phyloP scores from a whole-genome alignment of 2,329 filamentous ascomycete genomes.

The Lasiodiplodia gonubiensis region DNA sequence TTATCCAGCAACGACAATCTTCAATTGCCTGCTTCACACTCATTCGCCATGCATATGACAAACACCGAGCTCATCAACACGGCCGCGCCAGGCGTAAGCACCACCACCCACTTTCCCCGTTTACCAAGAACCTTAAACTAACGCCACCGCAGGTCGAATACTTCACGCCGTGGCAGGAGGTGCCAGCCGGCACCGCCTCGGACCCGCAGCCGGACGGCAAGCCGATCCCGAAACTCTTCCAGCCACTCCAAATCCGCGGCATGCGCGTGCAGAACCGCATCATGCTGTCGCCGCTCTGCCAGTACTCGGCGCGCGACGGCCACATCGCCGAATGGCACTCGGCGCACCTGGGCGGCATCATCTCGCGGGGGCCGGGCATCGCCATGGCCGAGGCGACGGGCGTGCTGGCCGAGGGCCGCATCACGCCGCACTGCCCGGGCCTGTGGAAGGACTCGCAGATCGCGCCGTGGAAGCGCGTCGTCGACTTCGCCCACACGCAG shows the following conservation, averaged over 20 bases:
- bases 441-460: slow-evolving; percentile 87
- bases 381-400: slow-evolving; percentile 79
- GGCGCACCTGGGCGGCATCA: slow-evolving; percentile 79
- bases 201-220: slow-evolving; percentile 50
- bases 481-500: slow-evolving; percentile 82
- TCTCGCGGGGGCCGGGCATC: slow-evolving; percentile 75
- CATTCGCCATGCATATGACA: background rate
- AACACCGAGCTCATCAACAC: slow-evolving; percentile 9
- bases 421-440: slow-evolving; percentile 79
- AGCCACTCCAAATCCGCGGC: slow-evolving; percentile 62
- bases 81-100: slow-evolving; percentile 4
- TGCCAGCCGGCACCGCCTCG: slow-evolving; percentile 54
- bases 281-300: slow-evolving; percentile 68
- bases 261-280: slow-evolving; percentile 70
- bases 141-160: slow-evolving; percentile 46
- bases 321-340: slow-evolving; percentile 82
- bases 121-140: background rate
- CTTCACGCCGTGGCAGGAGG: slow-evolving; percentile 56
- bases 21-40: background rate
- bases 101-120: background rate
- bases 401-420: slow-evolving; percentile 77
- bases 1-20: too few relatives aligned
- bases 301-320: slow-evolving; percentile 71
- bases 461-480: slow-evolving; percentile 70
- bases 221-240: slow-evolving; percentile 66